Conservation (phyloP, 2,329 filamentous ascomycete species). For the Ceratocystis colombiana region DNA sequence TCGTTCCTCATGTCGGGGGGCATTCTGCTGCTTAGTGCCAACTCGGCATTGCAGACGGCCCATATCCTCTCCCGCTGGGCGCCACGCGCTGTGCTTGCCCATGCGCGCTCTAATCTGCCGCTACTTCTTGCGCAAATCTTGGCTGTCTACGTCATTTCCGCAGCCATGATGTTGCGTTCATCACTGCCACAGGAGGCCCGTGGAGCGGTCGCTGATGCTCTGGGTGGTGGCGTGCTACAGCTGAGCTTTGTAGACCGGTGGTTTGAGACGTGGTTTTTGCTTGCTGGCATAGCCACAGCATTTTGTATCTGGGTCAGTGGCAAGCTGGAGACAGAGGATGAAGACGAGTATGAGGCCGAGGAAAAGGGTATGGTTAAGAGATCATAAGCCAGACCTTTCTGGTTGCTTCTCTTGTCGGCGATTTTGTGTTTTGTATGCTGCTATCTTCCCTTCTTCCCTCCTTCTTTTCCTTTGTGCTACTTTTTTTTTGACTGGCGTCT, state of each 20-base stretch:
- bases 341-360: slow-evolving; percentile 49
- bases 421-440: neutral
- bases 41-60: slow-evolving; percentile 75
- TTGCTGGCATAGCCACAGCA: slow-evolving; percentile 55
- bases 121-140: slow-evolving; percentile 70
- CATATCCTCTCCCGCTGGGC: slow-evolving; percentile 68
- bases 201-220: slow-evolving; percentile 63
- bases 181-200: slow-evolving; percentile 62
- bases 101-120: slow-evolving; percentile 66
- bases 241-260: slow-evolving; percentile 53
- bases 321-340: slow-evolving; percentile 42
- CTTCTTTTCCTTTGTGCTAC: slow-evolving; percentile 19
- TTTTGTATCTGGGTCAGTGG: slow-evolving; percentile 58
- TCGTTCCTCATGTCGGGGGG: slow-evolving; percentile 74
- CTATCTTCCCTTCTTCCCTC: neutral
- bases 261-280: slow-evolving; percentile 81
- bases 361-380: slow-evolving; percentile 65
- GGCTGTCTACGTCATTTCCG: slow-evolving; percentile 76
- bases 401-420: slow-evolving; percentile 8
- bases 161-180: slow-evolving; percentile 58
- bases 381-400: slow-evolving; percentile 37
- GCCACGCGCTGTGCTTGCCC: slow-evolving; percentile 60
- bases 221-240: slow-evolving; percentile 60
- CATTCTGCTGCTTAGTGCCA: slow-evolving; percentile 72
- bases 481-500: slow-evolving; percentile 9